Evolutionary conservation across 805 yeast genomes (phyloP), one percentile per base, ranked within the genome.

Genomic region (Suhomyces prunicola): DNA sequence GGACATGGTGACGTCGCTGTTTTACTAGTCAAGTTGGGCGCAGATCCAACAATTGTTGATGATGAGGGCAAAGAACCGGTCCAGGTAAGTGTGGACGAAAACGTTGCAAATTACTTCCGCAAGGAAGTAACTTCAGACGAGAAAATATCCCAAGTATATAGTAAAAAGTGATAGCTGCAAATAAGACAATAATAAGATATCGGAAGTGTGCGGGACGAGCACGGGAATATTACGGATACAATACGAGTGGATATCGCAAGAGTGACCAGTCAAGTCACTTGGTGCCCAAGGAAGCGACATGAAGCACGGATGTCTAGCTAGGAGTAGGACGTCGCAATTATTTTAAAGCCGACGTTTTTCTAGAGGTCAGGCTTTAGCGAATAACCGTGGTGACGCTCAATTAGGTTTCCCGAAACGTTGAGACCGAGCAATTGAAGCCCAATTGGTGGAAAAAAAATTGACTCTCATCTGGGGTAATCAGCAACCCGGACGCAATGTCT

Each of bases 1-100:
- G 97, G 97, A 0, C 86, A 85, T 60, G 91, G 87, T 1, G 96
- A 88, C 54, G 82, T 83, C 9, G 96, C 88, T 0, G 74, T 84
- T 1, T 62, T 73, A 33, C 70, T 92, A 46, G 83, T 85, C 1
- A 75, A 78, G 50, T 72, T 78, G 5, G 93, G 93, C 0, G 97
- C 96, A 0, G 90, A 88, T 58, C 66, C 74, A 9, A 68, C 62
- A 19, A 52, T 74, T 12, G 71, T 70, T 48, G 83, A 79, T 57
- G 55, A 61, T 1, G 87, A 84, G 10, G 90, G 85, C 2, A 70
- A 79, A 52, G 77, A 61, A 4, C 65, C 78, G 7, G 56, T 54
- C n/a, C 67, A 68, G 50, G 76, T 72, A 65, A 53, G 72, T 23
- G 75, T 65, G 15, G 73, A 69, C 51, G 72, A 66, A 9, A 66